These are phyloP conservation scores for Mrakia hoshinonis DNA, from an alignment of 768 basidiomycete genomes.

Conservation along the genomic window DNA sequence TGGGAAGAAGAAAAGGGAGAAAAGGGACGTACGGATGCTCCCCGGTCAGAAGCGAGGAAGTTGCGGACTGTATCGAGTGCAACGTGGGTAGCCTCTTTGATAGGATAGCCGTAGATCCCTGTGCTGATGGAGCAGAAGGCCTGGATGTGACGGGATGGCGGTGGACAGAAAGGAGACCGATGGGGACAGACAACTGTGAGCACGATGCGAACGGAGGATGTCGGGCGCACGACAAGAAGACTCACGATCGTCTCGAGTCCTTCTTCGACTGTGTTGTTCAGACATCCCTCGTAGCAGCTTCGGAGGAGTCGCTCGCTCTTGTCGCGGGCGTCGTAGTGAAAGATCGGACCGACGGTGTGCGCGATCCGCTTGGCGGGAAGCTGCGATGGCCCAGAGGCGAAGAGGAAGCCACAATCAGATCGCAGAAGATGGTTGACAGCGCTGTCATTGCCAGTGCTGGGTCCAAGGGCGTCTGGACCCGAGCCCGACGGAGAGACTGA, in stretches of 20 bases:
- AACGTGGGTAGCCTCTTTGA: constrained; percentile 39
- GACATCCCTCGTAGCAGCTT: constrained; percentile 38
- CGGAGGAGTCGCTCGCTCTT: constrained; percentile 33
- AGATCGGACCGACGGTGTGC: constrained; percentile 42
- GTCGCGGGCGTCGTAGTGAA: constrained; percentile 32
- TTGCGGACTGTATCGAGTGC: constrained; percentile 34
- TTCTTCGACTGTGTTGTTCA: constrained; percentile 34
- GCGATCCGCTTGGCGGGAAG: constrained; percentile 39
- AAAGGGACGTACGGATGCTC: not conserved
- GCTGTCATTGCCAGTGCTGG: no score
- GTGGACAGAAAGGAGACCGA: not conserved
- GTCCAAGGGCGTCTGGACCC: no score
- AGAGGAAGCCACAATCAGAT: no score
- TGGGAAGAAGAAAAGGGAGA: not conserved
- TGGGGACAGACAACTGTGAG: not conserved
- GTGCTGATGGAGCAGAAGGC: constrained; percentile 24
- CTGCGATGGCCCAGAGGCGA: no score
- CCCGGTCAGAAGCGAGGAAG: constrained; percentile 1
- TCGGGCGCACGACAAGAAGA: not conserved
- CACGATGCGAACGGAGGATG: not conserved
- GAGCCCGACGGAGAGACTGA: not conserved
- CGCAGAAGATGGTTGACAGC: no score
- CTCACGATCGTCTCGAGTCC: constrained; percentile 30
- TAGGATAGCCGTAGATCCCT: constrained; percentile 42
- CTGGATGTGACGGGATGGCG: not conserved